phyloP scores from a whole-genome alignment of 2,329 filamentous ascomycete species.

The Cordyceps cateniannulata region DNA sequence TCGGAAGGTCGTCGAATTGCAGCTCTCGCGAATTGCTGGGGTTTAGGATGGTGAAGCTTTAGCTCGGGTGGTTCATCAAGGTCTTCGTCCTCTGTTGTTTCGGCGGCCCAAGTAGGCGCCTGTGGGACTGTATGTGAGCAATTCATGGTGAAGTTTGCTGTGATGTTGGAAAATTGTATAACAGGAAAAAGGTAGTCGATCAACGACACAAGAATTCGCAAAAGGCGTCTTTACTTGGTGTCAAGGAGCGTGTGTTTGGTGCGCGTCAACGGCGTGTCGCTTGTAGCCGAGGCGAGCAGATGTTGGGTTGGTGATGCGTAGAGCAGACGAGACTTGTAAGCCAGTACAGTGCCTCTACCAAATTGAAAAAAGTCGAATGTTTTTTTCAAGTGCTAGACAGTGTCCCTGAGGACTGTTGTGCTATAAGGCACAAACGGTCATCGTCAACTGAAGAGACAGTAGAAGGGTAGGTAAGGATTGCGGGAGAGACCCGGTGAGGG shows the following conservation, averaged over 20 bases:
- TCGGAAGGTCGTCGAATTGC: conserved; percentile 42
- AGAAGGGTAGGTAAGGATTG: neutral
- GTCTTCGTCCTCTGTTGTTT: conserved; percentile 61
- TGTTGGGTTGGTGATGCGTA: conserved; percentile 15
- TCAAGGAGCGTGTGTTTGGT: neutral
- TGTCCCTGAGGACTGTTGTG: conserved; percentile 33
- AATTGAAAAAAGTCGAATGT: neutral
- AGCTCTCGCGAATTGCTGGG: conserved; percentile 39
- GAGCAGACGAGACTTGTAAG: conserved; percentile 19
- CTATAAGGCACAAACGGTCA: conserved; percentile 31
- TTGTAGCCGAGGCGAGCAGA: neutral
- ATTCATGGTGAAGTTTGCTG: conserved; percentile 31
- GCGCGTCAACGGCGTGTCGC: neutral
- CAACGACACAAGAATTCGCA: conserved; percentile 11
- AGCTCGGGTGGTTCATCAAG: conserved; percentile 82
- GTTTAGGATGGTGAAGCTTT: conserved; percentile 21
- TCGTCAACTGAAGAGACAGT: conserved; percentile 20
- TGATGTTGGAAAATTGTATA: neutral
- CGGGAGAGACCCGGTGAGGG: neutral
- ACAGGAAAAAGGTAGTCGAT: neutral
- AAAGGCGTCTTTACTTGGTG: neutral
- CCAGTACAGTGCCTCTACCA: conserved; percentile 19
- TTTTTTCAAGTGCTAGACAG: conserved; percentile 8
- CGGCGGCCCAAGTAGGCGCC: conserved; percentile 28
- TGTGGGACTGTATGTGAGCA: conserved; percentile 21